Base-by-base conservation (phyloP, 306 rosid species). In the Biancaea sappan region DNA sequence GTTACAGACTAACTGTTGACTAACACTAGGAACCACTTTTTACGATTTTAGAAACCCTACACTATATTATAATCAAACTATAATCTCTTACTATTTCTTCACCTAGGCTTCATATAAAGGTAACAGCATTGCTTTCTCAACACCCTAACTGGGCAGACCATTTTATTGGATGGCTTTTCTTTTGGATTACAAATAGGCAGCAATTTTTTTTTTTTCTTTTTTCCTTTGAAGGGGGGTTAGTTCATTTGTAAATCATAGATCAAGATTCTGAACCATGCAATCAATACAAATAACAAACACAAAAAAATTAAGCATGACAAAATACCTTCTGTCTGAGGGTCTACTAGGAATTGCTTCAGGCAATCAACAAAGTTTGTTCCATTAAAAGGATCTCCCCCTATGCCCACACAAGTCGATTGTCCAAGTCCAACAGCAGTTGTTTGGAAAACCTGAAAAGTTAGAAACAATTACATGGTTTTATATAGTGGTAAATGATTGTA, bases 371-470 rank as follows among this genome's bases (percentile, higher is more conserved):
- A 95, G 88, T 95, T 95, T 62, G 99, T 95, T 77, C 98, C 98
- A 18, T 95, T 95, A 81, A 95, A 95, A 79, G 99, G 99, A 84
- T 95, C 99, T 43, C 99, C 98, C 47, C 98, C 99, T 25, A 95
- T 95, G 72, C 99, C 99, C 69, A 95, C 99, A 73, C 99, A 95
- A 43, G 99, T 95, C 65, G 99, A 95, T 81, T 95, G 99, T 74
- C 99, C 99, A 76, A 92, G 98, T 84, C 99, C 98, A 78, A 92
- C 99, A 72, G 92, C 88, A 73, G 98, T 92, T n/a, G 99, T 95
- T 88, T 92, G 99, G 84, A 86, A 95, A 82, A 95, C 99, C 99
- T 95, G 84, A 62, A 86, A 31, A 69, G 60, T 61, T 38, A 38
- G 48, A 26, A 35, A 77, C 16, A 9, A 77, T 74, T 29, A 53